A percentile compares a stretch with the other conserved stretches of the same genome.
Conservation (phyloP, 352 stramenopile genomes). For the Pythium sp. region DNA sequence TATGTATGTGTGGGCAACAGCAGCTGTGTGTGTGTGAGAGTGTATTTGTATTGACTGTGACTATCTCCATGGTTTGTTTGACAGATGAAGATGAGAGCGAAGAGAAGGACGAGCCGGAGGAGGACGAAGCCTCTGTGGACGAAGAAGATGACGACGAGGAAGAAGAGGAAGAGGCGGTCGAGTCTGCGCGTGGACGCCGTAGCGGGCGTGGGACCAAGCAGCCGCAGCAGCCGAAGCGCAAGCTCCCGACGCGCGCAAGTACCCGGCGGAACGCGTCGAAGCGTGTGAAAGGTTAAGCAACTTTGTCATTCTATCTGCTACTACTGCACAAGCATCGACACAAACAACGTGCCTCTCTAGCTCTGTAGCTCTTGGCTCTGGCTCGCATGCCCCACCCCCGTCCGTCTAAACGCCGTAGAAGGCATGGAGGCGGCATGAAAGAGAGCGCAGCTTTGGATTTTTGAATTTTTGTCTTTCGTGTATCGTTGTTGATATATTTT, state of each 20-base stretch:
- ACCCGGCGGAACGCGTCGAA: conserved; percentile 35
- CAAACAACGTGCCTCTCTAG: background rate
- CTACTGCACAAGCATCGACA: background rate
- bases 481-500: conserved; percentile 21
- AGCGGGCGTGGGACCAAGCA: conserved; percentile 18
- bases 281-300: conserved; percentile 63
- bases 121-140: conserved; percentile 22
- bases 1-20: conserved; percentile 1
- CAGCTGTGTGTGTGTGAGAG: background rate
- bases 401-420: background rate
- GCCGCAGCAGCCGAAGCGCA: conserved; percentile 24
- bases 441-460: background rate
- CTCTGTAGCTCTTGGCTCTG: conserved; percentile 4
- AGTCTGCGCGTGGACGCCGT: conserved; percentile 23
- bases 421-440: conserved; percentile 4
- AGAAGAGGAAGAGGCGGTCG: conserved; percentile 27
- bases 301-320: conserved; percentile 7
- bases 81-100: conserved; percentile 30
- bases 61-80: conserved; percentile 6
- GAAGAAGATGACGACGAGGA: conserved; percentile 30
- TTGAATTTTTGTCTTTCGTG: conserved; percentile 15
- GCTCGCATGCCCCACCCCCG: background rate
- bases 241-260: conserved; percentile 14
- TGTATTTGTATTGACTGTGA: background rate
- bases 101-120: conserved; percentile 31